Evolutionary conservation across 176 grass and related monocot genomes (phyloP), one percentile per base, ranked within the genome.

Genomic region (Otatea glauca): DNA sequence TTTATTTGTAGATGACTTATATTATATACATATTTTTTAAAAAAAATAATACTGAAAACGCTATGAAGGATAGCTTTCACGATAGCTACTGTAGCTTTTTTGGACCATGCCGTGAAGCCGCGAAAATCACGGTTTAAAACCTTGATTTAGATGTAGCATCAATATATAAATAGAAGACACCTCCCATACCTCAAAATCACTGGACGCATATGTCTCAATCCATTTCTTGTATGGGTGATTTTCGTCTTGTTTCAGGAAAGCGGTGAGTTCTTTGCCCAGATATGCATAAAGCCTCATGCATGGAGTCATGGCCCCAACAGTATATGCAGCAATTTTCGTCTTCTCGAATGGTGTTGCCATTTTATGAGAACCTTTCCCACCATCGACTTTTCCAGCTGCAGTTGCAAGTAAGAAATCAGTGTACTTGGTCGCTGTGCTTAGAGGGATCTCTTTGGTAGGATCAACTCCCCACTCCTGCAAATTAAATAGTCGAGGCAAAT

Each of bases 321-420:
- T 92, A 65, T 98, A 98, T 32, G 96, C 93, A 79, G 96, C 91
- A 87, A 98, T 92, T 90, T 94, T 98, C 66, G 93, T 98, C 86
- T 93, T 98, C 88, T 98, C 96, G 65, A 98, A 98, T 78, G 96
- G 93, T 32, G 96, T 98, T 51, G 86, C 96, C 83, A 98, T 98
- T 90, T 89, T 94, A 51, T 88, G 72, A 83, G 93, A 90, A 74
- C 81, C 91, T 94, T 98, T 96, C 43, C 88, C 86, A 61, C 87
- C 91, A 81, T 98, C 88, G 23, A 98, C 83, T 84, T 96, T 98
- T 73, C 96, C 96, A 70, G 96, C 87, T 35, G 89, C 93, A 59
- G 93, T 98, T 59, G 85, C 96, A 85, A 94, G 90, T 60, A 95
- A 85, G 82, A 98, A 98, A 81, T 96, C 86, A 44, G 83, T 95